Base-by-base conservation (phyloP, 1,284 basidiomycete species). In the Volvariella surrecta region DNA sequence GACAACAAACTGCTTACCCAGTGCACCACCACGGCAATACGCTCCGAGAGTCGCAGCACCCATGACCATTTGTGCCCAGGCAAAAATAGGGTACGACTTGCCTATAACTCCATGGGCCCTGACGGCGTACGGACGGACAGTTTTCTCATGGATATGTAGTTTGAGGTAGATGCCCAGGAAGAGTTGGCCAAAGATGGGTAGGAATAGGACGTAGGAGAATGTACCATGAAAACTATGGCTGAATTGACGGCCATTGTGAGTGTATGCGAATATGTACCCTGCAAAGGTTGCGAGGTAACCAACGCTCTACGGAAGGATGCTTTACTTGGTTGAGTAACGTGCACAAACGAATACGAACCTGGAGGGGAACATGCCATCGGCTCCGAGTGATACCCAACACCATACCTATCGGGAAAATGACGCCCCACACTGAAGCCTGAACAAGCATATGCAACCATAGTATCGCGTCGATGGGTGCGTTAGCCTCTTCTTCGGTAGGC, bases 81-180 rank as follows among this genome's bases (percentile, higher is more conserved):
- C 94, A 13, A 97, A 54, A 44, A 97, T 68, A 0, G 92, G 92
- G 61, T 90, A 98, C 15, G 68, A 53, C 58, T 89, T 93, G 15
- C 95, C 95, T 2, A 97, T 62, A 13, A 90, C 53, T 1, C 90
- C 85, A 55, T 98, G 95, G 1, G 72, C 60, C 8, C 69, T 63
- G 10, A 92, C 85, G 4, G 84, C 76, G 54, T 74, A 85, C 0
- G 87, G 86, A 18, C 93, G 74, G 8, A 93, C 56, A 1, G 75
- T 75, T 49, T 72, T 69, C 62, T 97, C 89, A 49, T 93, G 74
- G 16, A 97, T 81, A 61, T 98, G 95, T 3, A 95, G 67, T 63
- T 95, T 97, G 50, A 98, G 81, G 62, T 96, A 98, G 46, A 93
- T 73, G 4, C 94, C 94, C 41, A 90, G 68, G 13, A 59, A 56